Evolutionary conservation across 805 yeast species (phyloP), one percentile per base, ranked within the genome.

Genomic region (Candida maesae): DNA sequence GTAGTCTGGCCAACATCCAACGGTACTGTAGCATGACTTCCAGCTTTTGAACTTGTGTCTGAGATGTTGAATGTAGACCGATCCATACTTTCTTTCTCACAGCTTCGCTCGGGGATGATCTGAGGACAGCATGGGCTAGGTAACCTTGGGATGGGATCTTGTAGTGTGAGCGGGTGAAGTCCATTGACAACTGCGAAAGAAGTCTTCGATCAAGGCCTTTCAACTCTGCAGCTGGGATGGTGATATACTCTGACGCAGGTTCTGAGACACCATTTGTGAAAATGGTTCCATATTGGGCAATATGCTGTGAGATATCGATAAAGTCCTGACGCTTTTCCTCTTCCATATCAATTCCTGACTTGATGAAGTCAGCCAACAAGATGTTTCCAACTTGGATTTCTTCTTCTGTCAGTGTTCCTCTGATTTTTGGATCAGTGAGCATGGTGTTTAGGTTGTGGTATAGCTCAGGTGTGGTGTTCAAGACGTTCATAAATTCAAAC

Each of bases 401-500:
- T 61, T 93, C 99, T 2, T 65, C 61, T 4, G 81, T 60, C n/a
- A 91, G 64, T 20, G 64, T 48, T 3, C 33, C 24, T 5, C 50
- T 25, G 3, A 68, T 50, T 3, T 53, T 42, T 9, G 53, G 38
- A 33, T 63, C 65, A 2, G 66, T 60, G 40, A 90, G 61, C 0
- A 83, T 80, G 3, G 18, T 21, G n/a, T 61, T 55, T 30, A 93
- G 69, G 33, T 75, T 77, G 35, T 66, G 61, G 55, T 81, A 87
- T 21, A 93, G 68, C 27, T 75, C 81, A 13, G 79, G 84, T 40
- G 87, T 82, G 2, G 98, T 90, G 61, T 93, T 93, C 33, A 93
- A 68, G 39, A 83, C 74, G 61, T 89, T 93, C 99, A 93, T 93
- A 61, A 82, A 90, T 56, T 89, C 95, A 61, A 83, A 91, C 84